Evolutionary conservation across 2,329 filamentous ascomycete genomes (phyloP), one percentile per base, ranked within the genome.

Genomic region (Ophiostoma sp.): DNA sequence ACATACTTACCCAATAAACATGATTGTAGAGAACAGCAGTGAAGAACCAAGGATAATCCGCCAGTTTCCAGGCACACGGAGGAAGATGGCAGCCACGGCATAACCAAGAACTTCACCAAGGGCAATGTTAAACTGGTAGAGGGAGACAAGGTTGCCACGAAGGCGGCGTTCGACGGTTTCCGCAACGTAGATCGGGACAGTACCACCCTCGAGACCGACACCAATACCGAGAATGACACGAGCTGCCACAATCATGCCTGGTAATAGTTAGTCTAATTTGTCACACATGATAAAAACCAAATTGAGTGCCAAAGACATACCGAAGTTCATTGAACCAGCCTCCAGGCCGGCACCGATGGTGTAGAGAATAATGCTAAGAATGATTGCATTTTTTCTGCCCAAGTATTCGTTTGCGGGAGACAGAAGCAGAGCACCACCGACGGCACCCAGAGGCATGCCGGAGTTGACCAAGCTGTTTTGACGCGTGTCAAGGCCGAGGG

Each of bases 81-180:
- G 84, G 80, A 93, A 93, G 73, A 93, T 92, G 64, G 91, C 91
- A 0, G 89, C 91, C 0, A 93, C 87, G 5, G 89, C 91, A 74
- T 93, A 93, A 2, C 91, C 92, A 1, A 93, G 83, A 1, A 93
- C 91, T 77, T 93, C 91, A 36, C 91, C 91, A 0, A 93, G 85
- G 0, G 92, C 92, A 78, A 93, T 93, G 81, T 92, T 93, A 81
- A 93, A 88, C 79, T 93, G 92, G 80, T 93, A 93, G 0, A 93
- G 83, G 0, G 90, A 92, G 1, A 93, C 91, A 69, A 93, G 82
- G 79, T 93, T 93, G 76, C 91, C 91, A 77, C 91, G 88, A 31
- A 92, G 85, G 74, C 85, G 86, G 42, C 88, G 85, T 77, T 91
- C 90, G 59, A 93, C 91, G 0, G 89, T 91, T 80, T 93, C 91